A percentile compares a stretch with the other conserved stretches of the same genome.
These are phyloP conservation scores for Botrytis hyacinthi DNA, from an alignment of 2,329 filamentous ascomycete genomes.

Conservation along the genomic window DNA sequence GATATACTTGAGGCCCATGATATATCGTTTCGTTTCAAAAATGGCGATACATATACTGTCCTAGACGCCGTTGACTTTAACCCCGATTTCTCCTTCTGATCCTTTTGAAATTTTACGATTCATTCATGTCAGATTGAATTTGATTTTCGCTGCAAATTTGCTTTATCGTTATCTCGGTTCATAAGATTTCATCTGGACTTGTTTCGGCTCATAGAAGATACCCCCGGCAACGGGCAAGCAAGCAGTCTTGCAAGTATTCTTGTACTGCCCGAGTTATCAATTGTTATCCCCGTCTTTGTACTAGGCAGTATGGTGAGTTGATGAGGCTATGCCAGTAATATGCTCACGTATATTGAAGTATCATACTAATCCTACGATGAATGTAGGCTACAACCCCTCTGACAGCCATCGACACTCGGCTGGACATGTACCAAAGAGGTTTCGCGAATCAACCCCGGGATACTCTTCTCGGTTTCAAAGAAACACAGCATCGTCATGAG, in stretches of 20 bases:
- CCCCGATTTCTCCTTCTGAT: constrained; percentile 29
- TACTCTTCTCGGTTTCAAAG: constrained; percentile 60
- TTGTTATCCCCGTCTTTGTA: constrained; percentile 8
- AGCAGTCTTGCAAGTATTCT: constrained; percentile 21
- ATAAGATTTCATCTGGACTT: constrained; percentile 19
- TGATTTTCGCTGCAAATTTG: constrained; percentile 15
- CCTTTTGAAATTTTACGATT: constrained; percentile 28
- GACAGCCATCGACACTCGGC: constrained; percentile 35
- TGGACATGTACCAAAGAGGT: constrained; percentile 48
- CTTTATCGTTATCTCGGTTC: constrained; percentile 25
- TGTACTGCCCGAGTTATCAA: constrained; percentile 13
- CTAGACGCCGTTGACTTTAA: constrained; percentile 34
- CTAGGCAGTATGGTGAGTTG: constrained; percentile 16
- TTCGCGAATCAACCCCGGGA: constrained; percentile 45
- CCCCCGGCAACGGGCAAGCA: constrained; percentile 21
- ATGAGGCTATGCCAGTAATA: neutral
- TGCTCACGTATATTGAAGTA: neutral
- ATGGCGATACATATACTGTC: constrained; percentile 37
- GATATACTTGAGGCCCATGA: constrained; percentile 28
- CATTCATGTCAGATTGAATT: constrained; percentile 5
- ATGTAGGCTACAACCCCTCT: constrained; percentile 33
- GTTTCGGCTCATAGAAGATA: constrained; percentile 9
- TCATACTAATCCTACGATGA: constrained; percentile 26
- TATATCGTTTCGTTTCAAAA: constrained; percentile 22
- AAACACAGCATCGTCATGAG: constrained; percentile 41